Evolutionary conservation across 441 rosid genomes (phyloP).

Genomic region (Metrosideros polymorpha): DNA sequence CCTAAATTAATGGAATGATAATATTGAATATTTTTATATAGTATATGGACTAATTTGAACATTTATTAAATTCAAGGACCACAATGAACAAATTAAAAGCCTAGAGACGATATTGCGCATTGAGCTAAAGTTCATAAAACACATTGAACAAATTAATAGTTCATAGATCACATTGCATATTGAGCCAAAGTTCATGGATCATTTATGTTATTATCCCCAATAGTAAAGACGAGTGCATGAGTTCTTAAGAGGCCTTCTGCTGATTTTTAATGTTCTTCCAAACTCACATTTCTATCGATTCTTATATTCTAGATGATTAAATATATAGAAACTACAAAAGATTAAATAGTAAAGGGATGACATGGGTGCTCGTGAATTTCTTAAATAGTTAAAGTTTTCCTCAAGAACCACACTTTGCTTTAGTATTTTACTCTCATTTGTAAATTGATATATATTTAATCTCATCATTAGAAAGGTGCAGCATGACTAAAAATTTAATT

Average conservation of each 20-base stretch:
- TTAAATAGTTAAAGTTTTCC: neutral
- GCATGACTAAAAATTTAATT: neutral
- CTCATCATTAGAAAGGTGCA: neutral
- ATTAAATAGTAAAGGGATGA: neutral
- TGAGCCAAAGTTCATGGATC: too few species aligned
- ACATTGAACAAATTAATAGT: too few species aligned
- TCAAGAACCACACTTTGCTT: neutral
- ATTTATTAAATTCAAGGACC: too few species aligned
- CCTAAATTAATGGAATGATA: too few species aligned
- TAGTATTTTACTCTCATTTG: neutral
- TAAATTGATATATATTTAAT: neutral
- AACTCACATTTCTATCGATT: too few species aligned
- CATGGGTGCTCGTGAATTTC: neutral
- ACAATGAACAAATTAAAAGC: too few species aligned
- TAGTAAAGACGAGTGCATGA: neutral
- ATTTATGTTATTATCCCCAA: too few species aligned
- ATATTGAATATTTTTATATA: too few species aligned
- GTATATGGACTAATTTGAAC: too few species aligned
- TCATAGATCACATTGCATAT: too few species aligned
- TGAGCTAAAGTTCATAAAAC: too few species aligned
- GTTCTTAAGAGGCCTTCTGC: neutral
- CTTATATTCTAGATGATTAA: neutral
- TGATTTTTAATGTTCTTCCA: neutral
- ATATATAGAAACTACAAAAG: neutral
- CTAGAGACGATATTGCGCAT: too few species aligned